Evolutionary conservation across 441 rosid genomes (phyloP).

Genomic region (Croton laevigatus): DNA sequence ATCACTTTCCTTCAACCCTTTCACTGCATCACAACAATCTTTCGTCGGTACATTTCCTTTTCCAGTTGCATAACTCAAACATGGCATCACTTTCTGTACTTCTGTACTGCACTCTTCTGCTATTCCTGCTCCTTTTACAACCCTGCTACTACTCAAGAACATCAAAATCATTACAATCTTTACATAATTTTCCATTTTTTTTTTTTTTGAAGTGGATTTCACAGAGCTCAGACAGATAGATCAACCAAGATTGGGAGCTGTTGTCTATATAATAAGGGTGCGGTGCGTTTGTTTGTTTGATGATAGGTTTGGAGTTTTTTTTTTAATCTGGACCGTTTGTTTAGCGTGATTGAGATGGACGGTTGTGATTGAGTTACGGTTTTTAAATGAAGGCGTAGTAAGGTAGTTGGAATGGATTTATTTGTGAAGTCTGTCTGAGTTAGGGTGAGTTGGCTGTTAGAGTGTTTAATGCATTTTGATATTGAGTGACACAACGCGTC

Average conservation of each 20-base stretch:
- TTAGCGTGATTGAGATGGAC: not conserved
- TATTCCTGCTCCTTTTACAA: slow-evolving; percentile 8
- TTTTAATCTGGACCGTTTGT: not conserved
- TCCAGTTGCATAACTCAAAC: slow-evolving; percentile 74
- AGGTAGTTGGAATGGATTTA: slow-evolving; percentile 30
- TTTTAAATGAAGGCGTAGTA: slow-evolving; percentile 8
- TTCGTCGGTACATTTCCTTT: slow-evolving; percentile 47
- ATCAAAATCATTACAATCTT: no score
- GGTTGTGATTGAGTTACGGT: slow-evolving; percentile 10
- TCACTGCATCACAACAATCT: slow-evolving; percentile 58
- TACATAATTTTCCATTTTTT: no score
- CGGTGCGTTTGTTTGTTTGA: no score
- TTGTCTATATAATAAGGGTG: not conserved
- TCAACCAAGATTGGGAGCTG: no score
- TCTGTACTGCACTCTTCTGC: slow-evolving; percentile 37
- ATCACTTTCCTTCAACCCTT: slow-evolving; percentile 45
- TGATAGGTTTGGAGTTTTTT: no score
- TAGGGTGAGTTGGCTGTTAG: not conserved
- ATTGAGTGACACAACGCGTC: no score
- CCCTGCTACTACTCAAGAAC: not conserved
- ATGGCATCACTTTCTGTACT: slow-evolving; percentile 51
- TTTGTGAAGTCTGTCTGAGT: no score
- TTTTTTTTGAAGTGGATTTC: no score
- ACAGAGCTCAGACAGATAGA: no score
- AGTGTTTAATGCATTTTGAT: no score